These are phyloP conservation scores for Dactylellina sp. DNA, from an alignment of 2,329 filamentous ascomycete genomes.

Conservation along the genomic window DNA sequence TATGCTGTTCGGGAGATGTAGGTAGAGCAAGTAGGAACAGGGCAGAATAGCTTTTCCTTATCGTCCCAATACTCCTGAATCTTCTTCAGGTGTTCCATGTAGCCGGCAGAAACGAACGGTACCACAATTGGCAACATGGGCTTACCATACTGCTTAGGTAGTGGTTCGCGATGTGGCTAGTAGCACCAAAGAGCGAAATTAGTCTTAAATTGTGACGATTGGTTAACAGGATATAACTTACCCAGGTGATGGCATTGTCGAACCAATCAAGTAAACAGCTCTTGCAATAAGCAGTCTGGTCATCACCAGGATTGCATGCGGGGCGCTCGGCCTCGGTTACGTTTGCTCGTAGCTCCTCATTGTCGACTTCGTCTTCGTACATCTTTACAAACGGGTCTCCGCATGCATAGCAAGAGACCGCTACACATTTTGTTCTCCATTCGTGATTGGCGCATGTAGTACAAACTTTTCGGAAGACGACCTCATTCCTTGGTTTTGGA, in stretches of 20 bases:
- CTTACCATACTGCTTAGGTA: constrained; percentile 27
- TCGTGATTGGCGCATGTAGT: constrained; percentile 18
- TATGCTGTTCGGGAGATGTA: constrained; percentile 30
- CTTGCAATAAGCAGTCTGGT: constrained; percentile 42
- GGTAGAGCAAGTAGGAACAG: constrained; percentile 39
- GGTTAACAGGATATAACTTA: constrained; percentile 6
- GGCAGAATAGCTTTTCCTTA: constrained; percentile 46
- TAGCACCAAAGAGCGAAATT: background rate
- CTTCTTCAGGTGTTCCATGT: constrained; percentile 21
- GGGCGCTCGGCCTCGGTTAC: constrained; percentile 25
- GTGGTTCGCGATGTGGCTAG: constrained; percentile 43
- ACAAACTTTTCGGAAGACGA: constrained; percentile 26
- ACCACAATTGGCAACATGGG: constrained; percentile 26
- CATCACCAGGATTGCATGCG: constrained; percentile 37
- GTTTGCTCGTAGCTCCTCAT: constrained; percentile 36
- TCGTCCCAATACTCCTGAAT: constrained; percentile 52
- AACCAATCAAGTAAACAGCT: constrained; percentile 45
- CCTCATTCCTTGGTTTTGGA: constrained; percentile 4
- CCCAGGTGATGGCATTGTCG: constrained; percentile 41
- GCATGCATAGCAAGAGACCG: constrained; percentile 28
- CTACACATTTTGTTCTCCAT: constrained; percentile 1
- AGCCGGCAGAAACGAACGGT: constrained; percentile 41
- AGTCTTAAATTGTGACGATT: background rate
- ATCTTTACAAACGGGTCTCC: constrained; percentile 36
- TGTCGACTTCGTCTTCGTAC: constrained; percentile 31